Evolutionary conservation across 208 protist species (phyloP), one percentile per base, ranked within the genome.

Genomic region (Trypanosoma boissoni): DNA sequence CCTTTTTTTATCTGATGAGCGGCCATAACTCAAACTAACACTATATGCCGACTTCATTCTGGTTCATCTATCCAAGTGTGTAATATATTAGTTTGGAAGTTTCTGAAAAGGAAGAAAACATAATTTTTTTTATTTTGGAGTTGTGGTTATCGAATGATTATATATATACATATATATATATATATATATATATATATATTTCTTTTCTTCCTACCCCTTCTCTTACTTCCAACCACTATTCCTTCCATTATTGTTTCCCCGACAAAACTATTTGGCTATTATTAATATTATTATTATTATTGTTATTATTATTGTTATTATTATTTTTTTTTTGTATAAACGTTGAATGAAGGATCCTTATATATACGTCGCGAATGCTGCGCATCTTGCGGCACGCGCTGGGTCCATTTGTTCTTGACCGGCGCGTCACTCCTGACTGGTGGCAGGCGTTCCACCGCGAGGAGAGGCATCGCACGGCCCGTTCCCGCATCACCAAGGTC

Each of bases 361-460:
- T 7, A 31, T n/a, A 41, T 55, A n/a, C 20, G 8, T 3, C n/a
- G 9, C 7, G 29, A 10, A 66, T 61, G 63, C 28, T 69, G 18
- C 55, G n/a, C 26, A 28, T 46, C 31, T 69, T 55, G 23, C 37
- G 42, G 26, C 23, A 32, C 26, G 31, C 52, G 20, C 62, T 42
- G 7, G 80, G 80, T 39, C 72, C 64, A 44, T 92, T 73, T 63
- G 26, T 95, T 26, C 57, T 91, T 16, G 83, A 76, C 32, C 60
- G 72, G 46, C 78, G 80, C 52, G 68, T 92, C 7, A 58, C 88
- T 24, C 58, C 74, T 2, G 88, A 95, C 56, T 92, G 83, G 83
- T 91, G 88, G 80, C 88, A 95, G 64, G 62, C 75, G 3, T 79
- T 83, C 49, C 75, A 80, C 48, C 80, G 88, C 4, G 83, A 91